These are phyloP conservation scores for Beauveria sp. DNA, from an alignment of 2,329 filamentous ascomycete genomes.

Conservation along the genomic window DNA sequence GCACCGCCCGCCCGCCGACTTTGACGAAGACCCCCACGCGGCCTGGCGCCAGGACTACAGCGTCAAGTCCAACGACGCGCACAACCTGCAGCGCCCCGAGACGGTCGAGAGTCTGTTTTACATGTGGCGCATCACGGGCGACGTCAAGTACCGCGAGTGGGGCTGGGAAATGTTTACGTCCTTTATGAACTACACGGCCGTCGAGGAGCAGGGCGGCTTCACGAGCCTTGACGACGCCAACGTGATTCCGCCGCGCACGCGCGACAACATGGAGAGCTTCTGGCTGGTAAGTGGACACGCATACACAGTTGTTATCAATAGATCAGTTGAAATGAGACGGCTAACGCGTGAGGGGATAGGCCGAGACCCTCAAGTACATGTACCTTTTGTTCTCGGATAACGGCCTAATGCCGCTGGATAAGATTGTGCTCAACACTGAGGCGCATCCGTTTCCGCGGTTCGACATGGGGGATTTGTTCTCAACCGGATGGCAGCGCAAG, in stretches of 20 bases:
- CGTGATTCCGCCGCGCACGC: conserved; percentile 55
- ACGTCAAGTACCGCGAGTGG: conserved; percentile 85
- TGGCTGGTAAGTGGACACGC: conserved; percentile 65
- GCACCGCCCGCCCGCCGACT: conserved; percentile 39
- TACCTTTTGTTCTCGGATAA: conserved; percentile 86
- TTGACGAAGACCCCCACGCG: conserved; percentile 45
- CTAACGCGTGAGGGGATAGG: conserved; percentile 39
- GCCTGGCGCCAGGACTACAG: conserved; percentile 71
- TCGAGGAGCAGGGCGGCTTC: conserved; percentile 72
- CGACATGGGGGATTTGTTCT: conserved; percentile 67
- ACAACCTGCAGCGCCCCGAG: conserved; percentile 93
- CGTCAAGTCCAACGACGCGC: conserved; percentile 73
- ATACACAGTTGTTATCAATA: neutral
- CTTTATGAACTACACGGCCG: conserved; percentile 78
- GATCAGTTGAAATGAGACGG: neutral
- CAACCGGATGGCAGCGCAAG: conserved; percentile 74
- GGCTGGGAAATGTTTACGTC: conserved; percentile 97
- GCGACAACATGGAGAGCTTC: conserved; percentile 98
- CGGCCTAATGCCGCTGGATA: conserved; percentile 75
- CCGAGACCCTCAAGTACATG: conserved; percentile 96
- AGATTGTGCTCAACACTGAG: conserved; percentile 92
- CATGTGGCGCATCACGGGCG: conserved; percentile 97
- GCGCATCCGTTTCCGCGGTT: conserved; percentile 87
- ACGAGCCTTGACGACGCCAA: conserved; percentile 73
- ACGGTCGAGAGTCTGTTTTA: conserved; percentile 96